Evolutionary conservation across 2,329 filamentous ascomycete species (phyloP).

Genomic region (Scedosporium dehoogii): DNA sequence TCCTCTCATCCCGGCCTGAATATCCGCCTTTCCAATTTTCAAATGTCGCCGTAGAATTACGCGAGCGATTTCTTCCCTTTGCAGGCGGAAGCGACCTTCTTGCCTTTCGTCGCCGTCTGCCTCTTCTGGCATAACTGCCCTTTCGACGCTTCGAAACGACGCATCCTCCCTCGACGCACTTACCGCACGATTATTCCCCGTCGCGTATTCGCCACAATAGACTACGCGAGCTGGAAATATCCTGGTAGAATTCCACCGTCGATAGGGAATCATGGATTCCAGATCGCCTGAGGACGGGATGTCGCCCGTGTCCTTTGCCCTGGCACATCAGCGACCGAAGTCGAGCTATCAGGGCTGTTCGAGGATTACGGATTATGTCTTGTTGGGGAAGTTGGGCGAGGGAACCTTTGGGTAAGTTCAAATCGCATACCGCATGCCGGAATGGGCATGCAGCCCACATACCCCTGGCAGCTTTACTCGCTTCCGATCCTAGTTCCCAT

Average conservation of each 20-base stretch:
- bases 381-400: constrained; percentile 78
- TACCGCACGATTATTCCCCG: too few relatives aligned
- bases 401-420: constrained; percentile 76
- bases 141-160: too few relatives aligned
- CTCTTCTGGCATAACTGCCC: too few relatives aligned
- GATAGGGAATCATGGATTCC: constrained; percentile 2
- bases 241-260: neutral
- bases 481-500: constrained; percentile 8
- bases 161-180: too few relatives aligned
- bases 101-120: neutral
- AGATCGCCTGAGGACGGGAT: neutral
- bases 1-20: neutral
- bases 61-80: neutral
- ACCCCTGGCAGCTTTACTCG: neutral
- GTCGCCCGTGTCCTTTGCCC: constrained; percentile 33
- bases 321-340: constrained; percentile 43
- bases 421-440: neutral
- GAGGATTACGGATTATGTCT: constrained; percentile 68
- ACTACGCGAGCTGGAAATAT: neutral
- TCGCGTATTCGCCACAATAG: neutral
- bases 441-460: too few relatives aligned
- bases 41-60: too few relatives aligned
- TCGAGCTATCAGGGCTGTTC: constrained; percentile 75
- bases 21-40: neutral
- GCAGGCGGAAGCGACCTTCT: neutral